phyloP scores from a whole-genome alignment of 495 filamentous ascomycete genomes.

The Xylaria grammica region DNA sequence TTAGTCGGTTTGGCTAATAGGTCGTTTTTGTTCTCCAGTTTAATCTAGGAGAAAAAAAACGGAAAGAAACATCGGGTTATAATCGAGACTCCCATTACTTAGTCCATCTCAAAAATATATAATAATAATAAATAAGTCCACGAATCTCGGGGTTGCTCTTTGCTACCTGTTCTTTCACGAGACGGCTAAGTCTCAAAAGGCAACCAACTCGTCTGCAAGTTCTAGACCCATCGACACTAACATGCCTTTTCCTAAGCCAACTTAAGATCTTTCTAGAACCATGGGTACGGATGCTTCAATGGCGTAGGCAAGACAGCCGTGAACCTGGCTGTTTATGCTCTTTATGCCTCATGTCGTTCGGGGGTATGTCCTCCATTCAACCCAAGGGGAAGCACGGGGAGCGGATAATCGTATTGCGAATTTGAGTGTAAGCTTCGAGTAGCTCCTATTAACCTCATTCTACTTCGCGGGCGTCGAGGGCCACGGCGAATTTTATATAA shows the following conservation, averaged over 20 bases:
- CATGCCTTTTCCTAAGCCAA: neutral
- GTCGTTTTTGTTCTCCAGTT: too few relatives aligned
- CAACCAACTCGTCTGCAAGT: neutral
- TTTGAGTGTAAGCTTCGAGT: neutral
- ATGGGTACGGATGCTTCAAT: too few relatives aligned
- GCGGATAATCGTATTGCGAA: neutral
- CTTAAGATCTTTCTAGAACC: neutral
- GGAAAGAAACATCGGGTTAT: too few relatives aligned
- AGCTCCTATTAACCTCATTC: neutral
- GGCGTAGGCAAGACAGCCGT: neutral
- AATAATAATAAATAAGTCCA: too few relatives aligned
- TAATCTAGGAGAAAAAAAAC: too few relatives aligned
- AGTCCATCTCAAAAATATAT: too few relatives aligned
- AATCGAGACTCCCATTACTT: too few relatives aligned
- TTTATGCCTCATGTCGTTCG: neutral
- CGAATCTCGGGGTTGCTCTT: too few relatives aligned
- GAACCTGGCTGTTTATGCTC: neutral
- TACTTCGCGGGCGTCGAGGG: neutral
- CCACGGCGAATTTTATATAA: neutral
- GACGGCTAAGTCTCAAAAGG: too few relatives aligned
- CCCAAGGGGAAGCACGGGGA: neutral
- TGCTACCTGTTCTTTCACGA: too few relatives aligned
- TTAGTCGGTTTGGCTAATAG: too few relatives aligned
- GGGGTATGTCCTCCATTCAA: neutral
- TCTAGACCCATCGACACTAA: too few relatives aligned